A percentile compares a stretch with the other conserved stretches of the same genome.
These are phyloP conservation scores for Candida palmyrensis DNA, from an alignment of 805 yeast species.

Conservation along the genomic window DNA sequence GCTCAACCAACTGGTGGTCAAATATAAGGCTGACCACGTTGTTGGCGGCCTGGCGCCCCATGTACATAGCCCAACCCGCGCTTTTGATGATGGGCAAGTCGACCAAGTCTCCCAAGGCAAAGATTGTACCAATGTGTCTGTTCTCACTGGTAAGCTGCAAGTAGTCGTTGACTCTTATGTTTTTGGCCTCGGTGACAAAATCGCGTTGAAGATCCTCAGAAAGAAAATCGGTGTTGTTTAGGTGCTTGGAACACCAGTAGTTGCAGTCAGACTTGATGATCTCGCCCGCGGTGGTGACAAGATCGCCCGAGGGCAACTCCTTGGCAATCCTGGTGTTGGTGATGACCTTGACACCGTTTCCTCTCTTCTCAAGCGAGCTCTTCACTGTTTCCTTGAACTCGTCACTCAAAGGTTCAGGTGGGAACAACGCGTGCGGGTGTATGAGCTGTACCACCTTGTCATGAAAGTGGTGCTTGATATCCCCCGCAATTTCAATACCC, in stretches of 20 bases:
- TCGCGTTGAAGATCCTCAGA: conserved; percentile 11
- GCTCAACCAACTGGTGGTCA: conserved; percentile 27
- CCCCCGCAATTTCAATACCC: conserved; percentile 40
- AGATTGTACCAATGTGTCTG: conserved; percentile 19
- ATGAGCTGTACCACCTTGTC: conserved; percentile 29
- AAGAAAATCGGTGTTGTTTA: conserved; percentile 28
- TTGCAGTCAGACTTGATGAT: conserved; percentile 24
- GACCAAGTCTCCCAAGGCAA: conserved; percentile 35
- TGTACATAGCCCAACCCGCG: conserved; percentile 43
- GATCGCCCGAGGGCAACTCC: conserved; percentile 20
- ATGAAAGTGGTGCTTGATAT: conserved; percentile 28
- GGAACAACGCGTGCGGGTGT: conserved; percentile 32
- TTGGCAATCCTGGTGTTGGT: conserved; percentile 26
- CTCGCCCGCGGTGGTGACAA: conserved; percentile 23
- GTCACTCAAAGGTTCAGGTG: conserved; percentile 31
- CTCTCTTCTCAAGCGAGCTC: conserved; percentile 21
- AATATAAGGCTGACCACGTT: conserved; percentile 26
- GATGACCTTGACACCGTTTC: conserved; percentile 23
- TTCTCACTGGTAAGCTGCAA: conserved; percentile 23
- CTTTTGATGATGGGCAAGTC: conserved; percentile 37
- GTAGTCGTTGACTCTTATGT: conserved; percentile 31
- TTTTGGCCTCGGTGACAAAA: conserved; percentile 23
- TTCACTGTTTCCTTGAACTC: conserved; percentile 23
- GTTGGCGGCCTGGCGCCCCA: conserved; percentile 36
- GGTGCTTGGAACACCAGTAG: conserved; percentile 32